Conservation (phyloP, 306 rosid genomes). For the Casuarina glauca region DNA sequence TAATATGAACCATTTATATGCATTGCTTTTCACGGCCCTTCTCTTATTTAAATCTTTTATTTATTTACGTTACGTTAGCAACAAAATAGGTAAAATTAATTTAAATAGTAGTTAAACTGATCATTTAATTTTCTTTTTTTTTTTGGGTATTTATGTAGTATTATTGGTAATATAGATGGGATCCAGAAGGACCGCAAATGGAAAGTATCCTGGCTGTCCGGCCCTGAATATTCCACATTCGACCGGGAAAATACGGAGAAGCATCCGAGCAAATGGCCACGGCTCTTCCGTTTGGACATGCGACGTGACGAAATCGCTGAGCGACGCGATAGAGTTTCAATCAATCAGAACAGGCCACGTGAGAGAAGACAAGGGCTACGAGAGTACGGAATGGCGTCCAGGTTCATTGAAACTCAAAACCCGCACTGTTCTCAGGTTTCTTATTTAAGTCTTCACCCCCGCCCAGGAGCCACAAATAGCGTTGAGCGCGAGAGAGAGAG, state of each 20-base stretch:
- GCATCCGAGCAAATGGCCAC: not conserved
- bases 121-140: too few relatives aligned
- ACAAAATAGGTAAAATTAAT: too few relatives aligned
- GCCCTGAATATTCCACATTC: not conserved
- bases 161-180: too few relatives aligned
- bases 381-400: conserved; percentile 28
- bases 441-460: conserved; percentile 13
- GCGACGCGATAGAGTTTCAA: conserved; percentile 11
- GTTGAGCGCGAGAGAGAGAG: not conserved
- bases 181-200: too few relatives aligned
- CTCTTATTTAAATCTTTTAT: too few relatives aligned
- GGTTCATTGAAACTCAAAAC: conserved; percentile 48
- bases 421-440: conserved; percentile 20
- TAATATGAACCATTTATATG: too few relatives aligned
- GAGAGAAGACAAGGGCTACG: not conserved
- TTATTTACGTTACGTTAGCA: too few relatives aligned
- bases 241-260: not conserved
- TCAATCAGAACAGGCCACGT: conserved; percentile 32
- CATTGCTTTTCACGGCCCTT: too few relatives aligned
- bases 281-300: not conserved
- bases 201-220: not conserved
- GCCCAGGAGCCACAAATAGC: too few relatives aligned
- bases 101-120: too few relatives aligned
- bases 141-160: too few relatives aligned
- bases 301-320: conserved; percentile 39